Evolutionary conservation across 2,329 filamentous ascomycete species (phyloP).

Genomic region (Pseudogymnoascus sp.): DNA sequence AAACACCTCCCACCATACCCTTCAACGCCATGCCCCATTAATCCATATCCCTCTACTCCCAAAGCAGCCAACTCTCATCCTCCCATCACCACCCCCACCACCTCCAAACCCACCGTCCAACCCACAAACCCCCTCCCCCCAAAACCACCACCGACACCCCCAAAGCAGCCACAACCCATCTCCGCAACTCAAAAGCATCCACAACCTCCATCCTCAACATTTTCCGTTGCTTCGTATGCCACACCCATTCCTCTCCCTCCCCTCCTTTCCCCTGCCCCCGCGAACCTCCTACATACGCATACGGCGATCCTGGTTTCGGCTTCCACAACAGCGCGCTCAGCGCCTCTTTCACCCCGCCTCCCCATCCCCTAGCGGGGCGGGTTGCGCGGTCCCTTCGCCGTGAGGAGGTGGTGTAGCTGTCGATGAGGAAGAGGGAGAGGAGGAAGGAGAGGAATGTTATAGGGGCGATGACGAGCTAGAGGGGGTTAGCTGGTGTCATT

Average conservation of each 20-base stretch:
- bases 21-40: not conserved
- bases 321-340: not conserved
- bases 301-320: constrained; percentile 13
- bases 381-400: not conserved
- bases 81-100: not conserved
- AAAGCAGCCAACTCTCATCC: too few species aligned
- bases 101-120: not conserved
- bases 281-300: constrained; percentile 18
- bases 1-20: not conserved
- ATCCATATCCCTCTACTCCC: constrained; percentile 10
- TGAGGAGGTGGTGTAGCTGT: constrained; percentile 20
- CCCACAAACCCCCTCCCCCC: not conserved
- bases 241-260: constrained; percentile 23
- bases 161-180: constrained; percentile 18
- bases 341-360: not conserved
- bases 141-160: constrained; percentile 13
- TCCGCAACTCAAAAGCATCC: constrained; percentile 25
- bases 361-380: not conserved
- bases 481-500: not conserved
- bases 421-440: constrained; percentile 26
- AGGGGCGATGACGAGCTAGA: constrained; percentile 25
- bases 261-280: not conserved
- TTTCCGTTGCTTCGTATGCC: constrained; percentile 25
- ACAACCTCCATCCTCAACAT: constrained; percentile 26
- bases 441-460: constrained; percentile 27